These are phyloP conservation scores for Puccinia novopanici DNA, from an alignment of 1,284 basidiomycete genomes.

Conservation along the genomic window DNA sequence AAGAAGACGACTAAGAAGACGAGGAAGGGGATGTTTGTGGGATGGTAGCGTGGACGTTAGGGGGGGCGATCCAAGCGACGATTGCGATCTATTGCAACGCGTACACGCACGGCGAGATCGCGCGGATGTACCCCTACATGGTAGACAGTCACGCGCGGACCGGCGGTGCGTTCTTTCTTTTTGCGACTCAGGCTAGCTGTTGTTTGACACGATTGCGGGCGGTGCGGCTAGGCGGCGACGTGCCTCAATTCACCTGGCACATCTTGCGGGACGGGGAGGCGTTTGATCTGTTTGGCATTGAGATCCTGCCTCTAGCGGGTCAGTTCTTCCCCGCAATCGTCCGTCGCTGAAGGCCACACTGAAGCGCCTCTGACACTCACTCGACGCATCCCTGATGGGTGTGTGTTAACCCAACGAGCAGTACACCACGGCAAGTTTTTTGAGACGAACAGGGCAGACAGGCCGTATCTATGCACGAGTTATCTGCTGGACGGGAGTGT, in stretches of 20 bases:
- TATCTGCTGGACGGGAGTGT: conserved; percentile 70
- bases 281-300: conserved; percentile 69
- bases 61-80: conserved; percentile 68
- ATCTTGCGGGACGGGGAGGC: conserved; percentile 69
- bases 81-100: conserved; percentile 73
- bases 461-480: conserved; percentile 71
- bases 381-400: no score
- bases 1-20: no score
- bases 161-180: conserved; percentile 68
- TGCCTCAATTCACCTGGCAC: conserved; percentile 77
- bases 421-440: conserved; percentile 62
- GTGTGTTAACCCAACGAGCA: no score
- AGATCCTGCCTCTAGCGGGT: conserved; percentile 71
- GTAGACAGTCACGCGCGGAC: conserved; percentile 73
- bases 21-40: not conserved
- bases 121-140: conserved; percentile 72
- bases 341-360: no score
- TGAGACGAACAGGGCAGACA: conserved; percentile 28
- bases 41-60: conserved; percentile 73
- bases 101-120: conserved; percentile 25
- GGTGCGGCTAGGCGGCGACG: conserved; percentile 60
- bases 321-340: conserved; percentile 56
- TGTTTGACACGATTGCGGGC: no score
- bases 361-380: no score
- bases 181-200: no score